These are phyloP conservation scores for Arthroderma sp. DNA, from an alignment of 2,329 filamentous ascomycete species.

Conservation along the genomic window DNA sequence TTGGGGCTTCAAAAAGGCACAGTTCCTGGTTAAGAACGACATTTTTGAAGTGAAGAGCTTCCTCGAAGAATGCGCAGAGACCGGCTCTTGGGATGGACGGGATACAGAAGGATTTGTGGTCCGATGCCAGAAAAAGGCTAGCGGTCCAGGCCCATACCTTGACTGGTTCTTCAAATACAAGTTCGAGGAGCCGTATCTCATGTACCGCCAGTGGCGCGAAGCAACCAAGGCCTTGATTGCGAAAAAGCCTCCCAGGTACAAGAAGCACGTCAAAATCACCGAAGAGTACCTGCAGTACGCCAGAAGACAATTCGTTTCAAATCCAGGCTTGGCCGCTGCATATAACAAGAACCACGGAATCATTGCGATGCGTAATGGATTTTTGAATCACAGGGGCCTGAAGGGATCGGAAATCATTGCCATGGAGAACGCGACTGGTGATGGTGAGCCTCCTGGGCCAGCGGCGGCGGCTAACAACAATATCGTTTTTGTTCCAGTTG, in stretches of 20 bases:
- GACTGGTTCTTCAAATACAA: conserved; percentile 99
- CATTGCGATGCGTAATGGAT: conserved; percentile 78
- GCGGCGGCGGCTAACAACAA: conserved; percentile 44
- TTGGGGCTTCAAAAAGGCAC: conserved; percentile 89
- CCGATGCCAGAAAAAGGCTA: conserved; percentile 57
- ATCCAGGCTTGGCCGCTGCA: conserved; percentile 53
- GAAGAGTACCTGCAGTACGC: conserved; percentile 82
- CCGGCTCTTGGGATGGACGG: conserved; percentile 75
- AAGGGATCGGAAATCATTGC: conserved; percentile 86
- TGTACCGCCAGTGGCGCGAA: conserved; percentile 98
- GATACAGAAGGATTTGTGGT: conserved; percentile 97
- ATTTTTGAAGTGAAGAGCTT: conserved; percentile 63
- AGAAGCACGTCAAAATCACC: conserved; percentile 80
- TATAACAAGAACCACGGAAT: conserved; percentile 91
- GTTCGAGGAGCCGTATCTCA: conserved; percentile 95
- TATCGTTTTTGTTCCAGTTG: conserved; percentile 76
- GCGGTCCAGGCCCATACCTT: conserved; percentile 43
- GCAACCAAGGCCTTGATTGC: conserved; percentile 81
- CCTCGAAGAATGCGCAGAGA: conserved; percentile 72
- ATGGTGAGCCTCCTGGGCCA: conserved; percentile 10
- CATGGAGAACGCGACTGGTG: conserved; percentile 40
- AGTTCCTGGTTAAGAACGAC: conserved; percentile 63
- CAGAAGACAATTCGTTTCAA: conserved; percentile 54
- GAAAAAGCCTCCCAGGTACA: conserved; percentile 60
- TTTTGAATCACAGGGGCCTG: conserved; percentile 67